Conservation (phyloP, 805 yeast species). For the Suhomyces sp. region DNA sequence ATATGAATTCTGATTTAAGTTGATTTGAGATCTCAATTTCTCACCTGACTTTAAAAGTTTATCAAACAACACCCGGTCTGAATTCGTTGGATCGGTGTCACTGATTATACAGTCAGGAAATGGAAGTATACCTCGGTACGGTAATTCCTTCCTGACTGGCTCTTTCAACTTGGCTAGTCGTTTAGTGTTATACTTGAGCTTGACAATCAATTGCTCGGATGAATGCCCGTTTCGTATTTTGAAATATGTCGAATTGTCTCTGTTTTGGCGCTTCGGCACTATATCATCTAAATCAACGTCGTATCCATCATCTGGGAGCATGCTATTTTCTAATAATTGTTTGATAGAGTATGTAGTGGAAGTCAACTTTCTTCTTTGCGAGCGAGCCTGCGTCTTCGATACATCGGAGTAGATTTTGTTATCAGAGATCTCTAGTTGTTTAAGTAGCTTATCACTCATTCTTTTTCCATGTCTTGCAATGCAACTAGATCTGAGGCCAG, state of each 20-base stretch:
- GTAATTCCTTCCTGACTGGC: constrained; percentile 47
- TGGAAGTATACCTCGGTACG: constrained; percentile 63
- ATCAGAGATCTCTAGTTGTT: constrained; percentile 29
- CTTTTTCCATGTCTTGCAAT: background rate
- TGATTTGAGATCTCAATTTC: constrained; percentile 27
- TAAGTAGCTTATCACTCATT: constrained; percentile 17
- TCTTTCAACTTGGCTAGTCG: background rate
- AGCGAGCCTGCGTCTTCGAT: constrained; percentile 19
- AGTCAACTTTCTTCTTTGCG: constrained; percentile 16
- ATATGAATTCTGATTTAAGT: background rate
- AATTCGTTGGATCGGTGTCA: constrained; percentile 55
- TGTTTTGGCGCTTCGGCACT: background rate
- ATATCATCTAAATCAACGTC: background rate
- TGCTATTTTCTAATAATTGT: constrained; percentile 17
- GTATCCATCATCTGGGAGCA: background rate
- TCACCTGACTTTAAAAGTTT: constrained; percentile 39
- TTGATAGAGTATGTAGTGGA: constrained; percentile 18
- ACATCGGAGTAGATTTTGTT: constrained; percentile 25
- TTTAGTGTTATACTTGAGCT: background rate
- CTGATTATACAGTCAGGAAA: constrained; percentile 59
- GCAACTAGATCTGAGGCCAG: background rate
- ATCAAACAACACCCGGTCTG: constrained; percentile 51
- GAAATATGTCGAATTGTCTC: background rate
- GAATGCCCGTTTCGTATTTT: background rate
- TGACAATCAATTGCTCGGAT: background rate